A percentile compares a stretch with the other conserved stretches of the same genome.
Conservation (phyloP, 2,329 filamentous ascomycete species). For the Neurospora sp. region DNA sequence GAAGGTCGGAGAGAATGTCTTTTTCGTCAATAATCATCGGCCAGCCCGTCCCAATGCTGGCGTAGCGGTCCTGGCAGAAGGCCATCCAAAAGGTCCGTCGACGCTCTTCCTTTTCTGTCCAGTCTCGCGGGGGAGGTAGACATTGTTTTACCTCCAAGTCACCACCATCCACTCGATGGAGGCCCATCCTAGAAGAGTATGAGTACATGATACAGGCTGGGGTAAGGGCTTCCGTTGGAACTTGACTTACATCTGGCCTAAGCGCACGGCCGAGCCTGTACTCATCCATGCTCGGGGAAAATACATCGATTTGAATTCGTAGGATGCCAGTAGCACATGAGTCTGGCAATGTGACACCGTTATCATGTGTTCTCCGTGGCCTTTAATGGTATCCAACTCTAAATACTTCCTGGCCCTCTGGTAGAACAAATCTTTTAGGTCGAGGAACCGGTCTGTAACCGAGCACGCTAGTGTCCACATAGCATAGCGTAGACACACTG, state of each 20-base stretch:
- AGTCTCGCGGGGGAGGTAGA: conserved; percentile 75
- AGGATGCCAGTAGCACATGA: conserved; percentile 67
- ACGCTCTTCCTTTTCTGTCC: conserved; percentile 87
- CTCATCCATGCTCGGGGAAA: conserved; percentile 95
- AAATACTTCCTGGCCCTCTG: conserved; percentile 80
- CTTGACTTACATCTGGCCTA: conserved; percentile 65
- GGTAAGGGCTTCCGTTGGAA: not conserved
- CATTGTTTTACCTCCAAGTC: conserved; percentile 91
- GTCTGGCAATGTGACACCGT: conserved; percentile 79
- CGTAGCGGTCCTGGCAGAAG: conserved; percentile 83
- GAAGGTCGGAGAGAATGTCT: conserved; percentile 81
- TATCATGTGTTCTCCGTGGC: conserved; percentile 81
- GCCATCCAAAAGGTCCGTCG: conserved; percentile 91
- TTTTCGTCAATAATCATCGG: conserved; percentile 88
- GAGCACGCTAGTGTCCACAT: conserved; percentile 95
- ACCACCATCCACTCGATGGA: conserved; percentile 74
- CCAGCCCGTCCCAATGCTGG: conserved; percentile 94
- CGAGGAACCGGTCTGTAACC: conserved; percentile 68
- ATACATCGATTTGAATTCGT: conserved; percentile 97
- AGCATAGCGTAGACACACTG: conserved; percentile 80
- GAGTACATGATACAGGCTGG: not conserved
- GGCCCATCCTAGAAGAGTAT: conserved; percentile 64
- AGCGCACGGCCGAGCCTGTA: conserved; percentile 67
- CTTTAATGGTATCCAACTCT: conserved; percentile 82
- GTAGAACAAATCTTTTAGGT: conserved; percentile 82